Evolutionary conservation across 2,329 filamentous ascomycete species (phyloP).

Genomic region (Penicillium sp.): DNA sequence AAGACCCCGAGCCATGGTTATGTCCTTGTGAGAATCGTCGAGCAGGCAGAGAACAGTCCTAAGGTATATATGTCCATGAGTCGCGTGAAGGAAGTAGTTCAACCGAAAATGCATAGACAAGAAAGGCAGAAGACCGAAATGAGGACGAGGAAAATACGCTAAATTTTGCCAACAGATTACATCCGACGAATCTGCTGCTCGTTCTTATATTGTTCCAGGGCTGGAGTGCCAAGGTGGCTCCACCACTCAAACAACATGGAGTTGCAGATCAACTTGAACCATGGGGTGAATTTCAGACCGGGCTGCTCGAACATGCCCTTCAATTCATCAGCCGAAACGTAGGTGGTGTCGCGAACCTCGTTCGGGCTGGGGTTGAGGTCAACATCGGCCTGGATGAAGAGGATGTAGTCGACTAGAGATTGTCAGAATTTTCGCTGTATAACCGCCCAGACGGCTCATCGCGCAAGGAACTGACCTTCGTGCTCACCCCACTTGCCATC

Average conservation of each 20-base stretch:
- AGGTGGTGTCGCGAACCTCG: conserved; percentile 82
- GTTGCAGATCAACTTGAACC: conserved; percentile 99
- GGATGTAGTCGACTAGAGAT: conserved; percentile 81
- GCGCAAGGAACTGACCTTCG: conserved; percentile 67
- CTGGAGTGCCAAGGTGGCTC: conserved; percentile 72
- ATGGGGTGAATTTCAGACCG: conserved; percentile 84
- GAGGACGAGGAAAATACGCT: not conserved
- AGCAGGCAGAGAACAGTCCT: not conserved
- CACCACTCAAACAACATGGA: conserved; percentile 99
- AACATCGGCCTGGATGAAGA: conserved; percentile 95
- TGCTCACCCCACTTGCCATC: conserved; percentile 99
- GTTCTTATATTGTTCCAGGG: conserved; percentile 80
- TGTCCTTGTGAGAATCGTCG: conserved; percentile 3
- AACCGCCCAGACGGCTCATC: not conserved
- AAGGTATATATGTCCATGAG: conserved; percentile 20
- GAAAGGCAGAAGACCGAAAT: conserved; percentile 1
- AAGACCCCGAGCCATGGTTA: not conserved
- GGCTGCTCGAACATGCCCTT: conserved; percentile 83
- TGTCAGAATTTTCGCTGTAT: not conserved
- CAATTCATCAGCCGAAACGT: conserved; percentile 78
- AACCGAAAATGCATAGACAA: conserved; percentile 12
- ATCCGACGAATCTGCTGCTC: conserved; percentile 88
- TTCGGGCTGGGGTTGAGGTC: conserved; percentile 80
- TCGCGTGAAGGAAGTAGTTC: conserved; percentile 3
- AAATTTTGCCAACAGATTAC: conserved; percentile 40